A percentile compares a stretch with the other conserved stretches of the same genome.
These are phyloP conservation scores for Penicillium roqueforti DNA, from an alignment of 495 filamentous ascomycete genomes.

Conservation along the genomic window DNA sequence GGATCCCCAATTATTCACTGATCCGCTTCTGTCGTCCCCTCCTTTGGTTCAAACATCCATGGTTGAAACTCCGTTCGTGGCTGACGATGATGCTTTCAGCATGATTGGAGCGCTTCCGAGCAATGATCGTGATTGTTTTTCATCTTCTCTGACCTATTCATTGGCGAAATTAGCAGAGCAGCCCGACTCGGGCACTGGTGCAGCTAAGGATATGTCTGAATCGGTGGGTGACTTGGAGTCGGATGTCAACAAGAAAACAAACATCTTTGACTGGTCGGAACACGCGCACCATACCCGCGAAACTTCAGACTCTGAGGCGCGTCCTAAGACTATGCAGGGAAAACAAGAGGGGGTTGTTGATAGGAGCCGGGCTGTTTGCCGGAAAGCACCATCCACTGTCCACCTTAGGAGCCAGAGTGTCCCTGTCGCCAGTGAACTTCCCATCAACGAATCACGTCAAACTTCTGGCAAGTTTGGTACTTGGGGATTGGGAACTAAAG, in stretches of 20 bases:
- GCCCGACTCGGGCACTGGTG: neutral
- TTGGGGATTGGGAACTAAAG: slow-evolving; percentile 82
- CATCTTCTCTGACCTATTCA: neutral
- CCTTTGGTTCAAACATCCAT: slow-evolving; percentile 30
- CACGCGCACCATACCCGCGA: slow-evolving; percentile 53
- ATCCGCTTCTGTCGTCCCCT: slow-evolving; percentile 51
- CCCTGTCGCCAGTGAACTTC: slow-evolving; percentile 69
- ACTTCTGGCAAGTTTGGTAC: slow-evolving; percentile 78
- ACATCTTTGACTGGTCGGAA: slow-evolving; percentile 86
- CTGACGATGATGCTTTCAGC: slow-evolving; percentile 30
- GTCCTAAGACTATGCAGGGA: slow-evolving; percentile 86
- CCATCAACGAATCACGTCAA: slow-evolving; percentile 51
- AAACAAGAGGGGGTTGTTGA: slow-evolving; percentile 67
- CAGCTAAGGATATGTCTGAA: neutral
- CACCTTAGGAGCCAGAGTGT: slow-evolving; percentile 95
- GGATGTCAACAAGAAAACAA: slow-evolving; percentile 30
- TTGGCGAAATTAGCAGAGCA: slow-evolving; percentile 8
- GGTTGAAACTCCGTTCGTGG: slow-evolving; percentile 14
- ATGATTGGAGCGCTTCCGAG: slow-evolving; percentile 33
- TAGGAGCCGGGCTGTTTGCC: slow-evolving; percentile 66
- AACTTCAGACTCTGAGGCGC: slow-evolving; percentile 49
- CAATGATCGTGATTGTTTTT: slow-evolving; percentile 16
- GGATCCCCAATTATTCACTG: slow-evolving; percentile 23
- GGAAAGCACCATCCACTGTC: slow-evolving; percentile 69
- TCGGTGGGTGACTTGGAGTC: slow-evolving; percentile 14